phyloP scores from a whole-genome alignment of 2,329 filamentous ascomycete species.

The Davidsoniella australis region DNA sequence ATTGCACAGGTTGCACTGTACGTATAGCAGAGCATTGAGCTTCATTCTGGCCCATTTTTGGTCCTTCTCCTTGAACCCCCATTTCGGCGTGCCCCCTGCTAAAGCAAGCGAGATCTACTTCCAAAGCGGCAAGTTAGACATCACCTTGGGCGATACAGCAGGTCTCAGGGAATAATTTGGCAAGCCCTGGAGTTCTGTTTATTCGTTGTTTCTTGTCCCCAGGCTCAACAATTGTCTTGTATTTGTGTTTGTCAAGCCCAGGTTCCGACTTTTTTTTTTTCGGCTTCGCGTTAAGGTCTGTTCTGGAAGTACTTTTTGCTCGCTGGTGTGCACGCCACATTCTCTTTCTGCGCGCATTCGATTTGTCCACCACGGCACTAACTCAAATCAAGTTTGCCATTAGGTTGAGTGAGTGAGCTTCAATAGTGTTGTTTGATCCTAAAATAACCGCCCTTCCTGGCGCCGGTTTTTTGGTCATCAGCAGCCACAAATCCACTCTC shows the following conservation, averaged over 20 bases:
- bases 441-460: too few species aligned
- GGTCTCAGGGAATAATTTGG: constrained; percentile 6
- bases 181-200: constrained; percentile 5
- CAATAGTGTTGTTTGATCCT: background rate
- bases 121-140: constrained; percentile 9
- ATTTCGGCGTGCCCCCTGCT: constrained; percentile 5
- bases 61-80: constrained; percentile 4
- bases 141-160: background rate
- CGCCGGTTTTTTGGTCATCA: too few species aligned
- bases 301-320: constrained; percentile 1
- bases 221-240: background rate
- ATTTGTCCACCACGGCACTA: too few species aligned
- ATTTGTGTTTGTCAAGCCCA: constrained; percentile 1
- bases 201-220: constrained; percentile 1
- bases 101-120: constrained; percentile 11
- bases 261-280: background rate
- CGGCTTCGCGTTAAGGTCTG: background rate
- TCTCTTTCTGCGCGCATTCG: background rate
- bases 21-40: background rate
- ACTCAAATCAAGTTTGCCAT: background rate
- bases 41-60: constrained; percentile 4
- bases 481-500: too few species aligned
- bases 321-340: background rate
- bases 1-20: too few species aligned
- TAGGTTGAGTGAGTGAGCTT: too few species aligned